Evolutionary conservation across 202 grass and related monocot species (phyloP), one percentile per base, ranked within the genome.

Genomic region (Setaria italica): DNA sequence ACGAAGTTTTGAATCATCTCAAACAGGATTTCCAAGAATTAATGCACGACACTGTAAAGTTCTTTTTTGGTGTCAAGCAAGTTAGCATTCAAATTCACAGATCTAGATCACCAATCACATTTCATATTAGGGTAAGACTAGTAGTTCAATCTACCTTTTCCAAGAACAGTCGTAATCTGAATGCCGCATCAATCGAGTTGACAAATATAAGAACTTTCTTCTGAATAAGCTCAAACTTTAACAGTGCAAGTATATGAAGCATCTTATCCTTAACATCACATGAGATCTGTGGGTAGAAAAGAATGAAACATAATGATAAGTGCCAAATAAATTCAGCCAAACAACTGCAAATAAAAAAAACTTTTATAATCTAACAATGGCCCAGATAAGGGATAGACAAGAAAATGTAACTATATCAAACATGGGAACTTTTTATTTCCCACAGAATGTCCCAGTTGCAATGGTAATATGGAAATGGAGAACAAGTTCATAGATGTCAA

Each of bases 171-270:
- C 90, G 93, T 85, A 96, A 84, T 91, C 93, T 91, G 84, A 95
- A 99, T 73, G 93, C 96, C 58, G 85, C 91, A 81, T 99, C 96
- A 87, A 99, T 92, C 32, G 96, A 92, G 85, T 99, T 96, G 69
- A 99, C 93, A 91, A 99, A 99, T 89, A 96, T 87, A 57, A 99
- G 87, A 67, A 92, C 90, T 88, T 96, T 99, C 88, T 94, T 95
- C 51, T 94, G 93, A 86, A 99, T 68, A 88, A 99, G 96, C 84
- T 95, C 92, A 11, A 95, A 83, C 87, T 98, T 95, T 72, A 99
- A 74, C 49, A 99, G 77, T 67, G 90, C 80, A 74, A 95, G 90
- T 62, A 89, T 85, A 87, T 98, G 90, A 63, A 99, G 82, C 82
- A 94, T 88, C 78, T 95, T 99, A 89, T 99, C 96, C 85, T 85